phyloP scores from a whole-genome alignment of 352 stramenopile species.

The Phytophthora sp. region DNA sequence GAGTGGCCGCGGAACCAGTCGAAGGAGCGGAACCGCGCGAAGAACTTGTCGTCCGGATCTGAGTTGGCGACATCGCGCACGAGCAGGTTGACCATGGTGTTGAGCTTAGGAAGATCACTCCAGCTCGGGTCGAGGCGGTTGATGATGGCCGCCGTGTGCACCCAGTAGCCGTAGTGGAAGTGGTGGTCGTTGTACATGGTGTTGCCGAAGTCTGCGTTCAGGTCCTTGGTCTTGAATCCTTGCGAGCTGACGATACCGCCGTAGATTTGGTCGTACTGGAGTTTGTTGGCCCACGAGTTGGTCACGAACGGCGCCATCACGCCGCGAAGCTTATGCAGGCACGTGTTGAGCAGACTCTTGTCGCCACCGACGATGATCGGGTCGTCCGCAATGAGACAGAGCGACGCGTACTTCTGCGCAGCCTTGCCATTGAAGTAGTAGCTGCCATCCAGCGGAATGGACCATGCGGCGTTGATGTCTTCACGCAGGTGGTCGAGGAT shows the following conservation, averaged over 20 bases:
- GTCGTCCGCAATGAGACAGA: constrained; percentile 69
- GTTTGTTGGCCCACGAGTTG: constrained; percentile 56
- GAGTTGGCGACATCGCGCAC: constrained; percentile 67
- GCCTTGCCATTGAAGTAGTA: constrained; percentile 77
- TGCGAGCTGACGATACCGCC: constrained; percentile 61
- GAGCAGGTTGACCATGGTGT: constrained; percentile 46
- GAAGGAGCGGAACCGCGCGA: constrained; percentile 63
- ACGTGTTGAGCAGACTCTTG: constrained; percentile 46
- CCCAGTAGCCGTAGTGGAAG: constrained; percentile 80
- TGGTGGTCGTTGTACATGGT: constrained; percentile 82
- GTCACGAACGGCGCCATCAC: constrained; percentile 54
- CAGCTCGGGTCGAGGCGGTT: constrained; percentile 51
- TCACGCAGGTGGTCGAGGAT: constrained; percentile 48
- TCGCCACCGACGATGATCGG: constrained; percentile 42
- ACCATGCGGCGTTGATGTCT: constrained; percentile 54
- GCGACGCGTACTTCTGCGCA: constrained; percentile 62
- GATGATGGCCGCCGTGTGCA: constrained; percentile 58
- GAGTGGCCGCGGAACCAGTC: constrained; percentile 77
- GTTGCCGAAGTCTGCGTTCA: constrained; percentile 77
- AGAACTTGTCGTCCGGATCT: constrained; percentile 45
- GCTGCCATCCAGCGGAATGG: constrained; percentile 54
- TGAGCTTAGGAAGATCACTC: constrained; percentile 46
- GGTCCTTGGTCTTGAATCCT: constrained; percentile 57
- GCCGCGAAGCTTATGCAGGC: constrained; percentile 43
- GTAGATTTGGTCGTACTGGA: constrained; percentile 66